Conservation (phyloP, 1,284 basidiomycete genomes). For the Irpex lacteus region DNA sequence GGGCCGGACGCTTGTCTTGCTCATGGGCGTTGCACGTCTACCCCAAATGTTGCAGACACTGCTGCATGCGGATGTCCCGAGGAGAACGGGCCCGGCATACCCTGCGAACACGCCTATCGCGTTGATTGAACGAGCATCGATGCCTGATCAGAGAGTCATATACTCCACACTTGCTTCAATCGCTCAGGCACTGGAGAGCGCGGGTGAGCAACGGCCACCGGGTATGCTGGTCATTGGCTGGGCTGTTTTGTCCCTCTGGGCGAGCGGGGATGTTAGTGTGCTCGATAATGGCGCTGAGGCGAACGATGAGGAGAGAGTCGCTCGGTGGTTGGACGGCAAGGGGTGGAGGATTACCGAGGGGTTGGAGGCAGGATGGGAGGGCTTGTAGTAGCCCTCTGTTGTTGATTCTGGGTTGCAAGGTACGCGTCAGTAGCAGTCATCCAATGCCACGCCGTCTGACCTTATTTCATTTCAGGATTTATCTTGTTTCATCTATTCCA, state of each 20-base stretch:
- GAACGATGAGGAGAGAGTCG: conserved; percentile 49
- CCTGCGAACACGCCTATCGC: conserved; percentile 84
- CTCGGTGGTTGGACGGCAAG: conserved; percentile 52
- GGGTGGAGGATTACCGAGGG: conserved; percentile 64
- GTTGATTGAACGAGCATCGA: conserved; percentile 90
- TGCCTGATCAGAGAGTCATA: conserved; percentile 88
- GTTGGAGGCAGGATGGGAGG: conserved; percentile 50
- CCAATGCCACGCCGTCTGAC: not conserved
- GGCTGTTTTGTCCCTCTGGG: conserved; percentile 70
- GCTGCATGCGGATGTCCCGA: conserved; percentile 20
- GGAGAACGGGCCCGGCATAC: conserved; percentile 60
- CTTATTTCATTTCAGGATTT: too few relatives aligned
- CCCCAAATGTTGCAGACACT: conserved; percentile 70
- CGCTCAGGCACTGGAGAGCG: conserved; percentile 65
- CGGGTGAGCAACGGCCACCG: conserved; percentile 88
- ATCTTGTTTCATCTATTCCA: too few relatives aligned
- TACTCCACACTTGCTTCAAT: conserved; percentile 78
- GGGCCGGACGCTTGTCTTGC: conserved; percentile 74
- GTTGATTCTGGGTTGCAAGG: not conserved
- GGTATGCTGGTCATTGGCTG: conserved; percentile 97
- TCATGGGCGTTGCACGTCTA: conserved; percentile 95
- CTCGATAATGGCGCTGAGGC: conserved; percentile 44
- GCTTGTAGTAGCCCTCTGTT: conserved; percentile 19
- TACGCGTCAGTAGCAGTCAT: not conserved
- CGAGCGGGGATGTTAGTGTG: conserved; percentile 48